Conservation (phyloP, 1,284 basidiomycete genomes). For the Cryptococcus sp. region DNA sequence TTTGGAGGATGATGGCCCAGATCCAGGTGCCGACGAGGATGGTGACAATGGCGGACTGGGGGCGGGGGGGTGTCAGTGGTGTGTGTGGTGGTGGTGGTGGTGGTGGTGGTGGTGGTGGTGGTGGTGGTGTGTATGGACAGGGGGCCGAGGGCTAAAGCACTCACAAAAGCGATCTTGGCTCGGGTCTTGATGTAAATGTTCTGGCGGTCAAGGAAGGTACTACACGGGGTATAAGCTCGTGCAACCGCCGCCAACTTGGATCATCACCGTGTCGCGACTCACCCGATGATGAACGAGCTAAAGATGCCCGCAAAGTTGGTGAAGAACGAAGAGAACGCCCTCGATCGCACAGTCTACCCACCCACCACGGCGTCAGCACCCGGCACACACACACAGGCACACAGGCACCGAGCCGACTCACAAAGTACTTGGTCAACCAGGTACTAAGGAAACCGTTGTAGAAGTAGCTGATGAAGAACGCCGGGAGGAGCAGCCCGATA, state of each 20-base stretch:
- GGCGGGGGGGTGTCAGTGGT: neutral
- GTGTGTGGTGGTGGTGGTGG: no score
- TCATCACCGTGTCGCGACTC: neutral
- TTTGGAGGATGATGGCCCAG: conserved; percentile 30
- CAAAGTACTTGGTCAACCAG: conserved; percentile 33
- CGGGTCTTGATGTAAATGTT: conserved; percentile 26
- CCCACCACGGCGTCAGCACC: neutral
- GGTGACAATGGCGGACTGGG: conserved; percentile 19
- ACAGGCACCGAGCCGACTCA: no score
- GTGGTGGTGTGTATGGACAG: no score
- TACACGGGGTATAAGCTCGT: no score
- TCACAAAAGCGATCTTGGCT: conserved; percentile 26
- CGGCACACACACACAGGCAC: neutral
- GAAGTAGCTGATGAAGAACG: conserved; percentile 34
- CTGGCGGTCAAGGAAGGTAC: conserved; percentile 28
- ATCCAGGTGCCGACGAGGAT: conserved; percentile 33
- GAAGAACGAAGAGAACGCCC: conserved; percentile 37
- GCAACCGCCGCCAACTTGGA: conserved; percentile 1
- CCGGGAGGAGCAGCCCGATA: conserved; percentile 28
- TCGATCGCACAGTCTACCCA: conserved; percentile 29
- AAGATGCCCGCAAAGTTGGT: conserved; percentile 34
- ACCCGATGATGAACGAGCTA: conserved; percentile 30
- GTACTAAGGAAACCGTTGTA: conserved; percentile 32
- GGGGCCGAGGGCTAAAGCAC: conserved; percentile 1
- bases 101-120: neutral